These are phyloP conservation scores for Hemileia vastatrix DNA, from an alignment of 1,284 basidiomycete species.

Conservation along the genomic window DNA sequence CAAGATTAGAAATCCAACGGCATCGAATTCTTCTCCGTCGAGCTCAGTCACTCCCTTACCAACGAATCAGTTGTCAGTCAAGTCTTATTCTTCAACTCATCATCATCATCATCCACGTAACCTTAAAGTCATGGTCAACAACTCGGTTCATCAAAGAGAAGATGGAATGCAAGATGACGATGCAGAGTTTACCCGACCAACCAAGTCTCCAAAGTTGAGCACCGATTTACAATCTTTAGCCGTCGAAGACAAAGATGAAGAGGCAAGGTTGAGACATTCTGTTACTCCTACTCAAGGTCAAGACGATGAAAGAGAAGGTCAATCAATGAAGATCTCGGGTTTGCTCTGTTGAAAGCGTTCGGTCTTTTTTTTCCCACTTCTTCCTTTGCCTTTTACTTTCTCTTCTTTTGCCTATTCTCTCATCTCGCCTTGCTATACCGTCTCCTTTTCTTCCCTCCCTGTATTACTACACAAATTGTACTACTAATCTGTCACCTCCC, in stretches of 20 bases:
- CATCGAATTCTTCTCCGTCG: not conserved
- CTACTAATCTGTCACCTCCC: too few species aligned
- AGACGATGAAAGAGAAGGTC: not conserved
- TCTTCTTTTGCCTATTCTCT: too few species aligned
- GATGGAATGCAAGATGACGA: not conserved
- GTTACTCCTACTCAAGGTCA: not conserved
- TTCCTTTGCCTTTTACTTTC: too few species aligned
- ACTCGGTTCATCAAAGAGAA: not conserved
- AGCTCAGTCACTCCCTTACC: too few species aligned
- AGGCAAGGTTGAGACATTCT: not conserved
- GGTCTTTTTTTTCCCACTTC: too few species aligned
- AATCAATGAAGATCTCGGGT: not conserved
- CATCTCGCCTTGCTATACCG: too few species aligned
- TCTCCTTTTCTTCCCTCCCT: too few species aligned
- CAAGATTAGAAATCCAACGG: not conserved
- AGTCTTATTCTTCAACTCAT: not conserved
- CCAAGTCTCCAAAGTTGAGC: not conserved
- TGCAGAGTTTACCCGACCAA: not conserved
- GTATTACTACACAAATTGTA: too few species aligned
- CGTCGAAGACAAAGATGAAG: not conserved
- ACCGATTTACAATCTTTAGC: not conserved
- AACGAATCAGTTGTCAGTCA: not conserved
- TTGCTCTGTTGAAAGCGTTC: not conserved
- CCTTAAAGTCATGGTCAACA: not conserved
- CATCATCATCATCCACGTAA: not conserved